Evolutionary conservation across 2,329 filamentous ascomycete genomes (phyloP).

Genomic region (Pezicula carpinea): DNA sequence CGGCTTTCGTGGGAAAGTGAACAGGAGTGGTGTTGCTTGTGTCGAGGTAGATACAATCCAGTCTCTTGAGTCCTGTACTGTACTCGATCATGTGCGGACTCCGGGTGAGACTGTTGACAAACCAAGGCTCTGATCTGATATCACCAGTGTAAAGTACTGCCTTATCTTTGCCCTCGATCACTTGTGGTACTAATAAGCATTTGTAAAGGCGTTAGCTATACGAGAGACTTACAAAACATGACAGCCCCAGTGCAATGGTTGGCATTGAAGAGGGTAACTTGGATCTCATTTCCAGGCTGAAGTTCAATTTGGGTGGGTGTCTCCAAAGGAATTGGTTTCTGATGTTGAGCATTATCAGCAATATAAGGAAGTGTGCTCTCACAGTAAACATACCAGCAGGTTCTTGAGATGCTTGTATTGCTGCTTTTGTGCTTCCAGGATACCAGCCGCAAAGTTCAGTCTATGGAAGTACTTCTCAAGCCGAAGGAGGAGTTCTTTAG

Average conservation of each 20-base stretch:
- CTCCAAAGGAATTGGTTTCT: conserved; percentile 78
- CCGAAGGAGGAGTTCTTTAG: conserved; percentile 72
- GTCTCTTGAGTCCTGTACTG: conserved; percentile 54
- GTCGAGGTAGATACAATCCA: conserved; percentile 86
- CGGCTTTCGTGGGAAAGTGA: conserved; percentile 57
- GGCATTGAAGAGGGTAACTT: conserved; percentile 81
- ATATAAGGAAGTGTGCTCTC: conserved; percentile 1
- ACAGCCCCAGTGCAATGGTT: conserved; percentile 89
- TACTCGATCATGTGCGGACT: conserved; percentile 75
- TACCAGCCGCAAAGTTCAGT: conserved; percentile 73
- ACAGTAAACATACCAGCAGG: conserved; percentile 47
- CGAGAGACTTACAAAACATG: conserved; percentile 64
- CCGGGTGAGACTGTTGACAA: conserved; percentile 67
- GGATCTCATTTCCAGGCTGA: conserved; percentile 60
- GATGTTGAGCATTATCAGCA: conserved; percentile 3
- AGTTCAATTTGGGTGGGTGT: conserved; percentile 76
- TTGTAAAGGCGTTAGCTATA: neutral
- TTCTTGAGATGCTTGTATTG: conserved; percentile 73
- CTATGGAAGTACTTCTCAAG: conserved; percentile 76
- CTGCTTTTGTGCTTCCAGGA: conserved; percentile 68
- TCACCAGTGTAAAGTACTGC: conserved; percentile 87
- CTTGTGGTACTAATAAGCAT: conserved; percentile 12
- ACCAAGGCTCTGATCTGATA: conserved; percentile 81
- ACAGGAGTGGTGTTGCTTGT: conserved; percentile 63
- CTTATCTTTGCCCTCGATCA: conserved; percentile 70